Evolutionary conservation across 2,329 filamentous ascomycete species (phyloP).

Genomic region (Fusarium fracticaudum): DNA sequence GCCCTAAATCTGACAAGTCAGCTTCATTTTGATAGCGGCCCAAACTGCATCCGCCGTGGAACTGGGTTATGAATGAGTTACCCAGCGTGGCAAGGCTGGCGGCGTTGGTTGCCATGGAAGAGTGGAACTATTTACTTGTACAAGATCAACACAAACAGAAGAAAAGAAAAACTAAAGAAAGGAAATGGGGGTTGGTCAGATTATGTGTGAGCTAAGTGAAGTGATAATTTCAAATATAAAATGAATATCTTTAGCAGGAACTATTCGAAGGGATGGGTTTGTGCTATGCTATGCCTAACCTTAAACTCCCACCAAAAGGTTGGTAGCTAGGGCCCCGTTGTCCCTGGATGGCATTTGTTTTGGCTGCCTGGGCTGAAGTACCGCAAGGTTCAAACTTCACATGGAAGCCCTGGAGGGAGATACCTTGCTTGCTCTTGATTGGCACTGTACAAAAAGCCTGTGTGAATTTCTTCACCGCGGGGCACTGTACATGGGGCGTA

Average conservation of each 20-base stretch:
- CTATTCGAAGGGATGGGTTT: slow-evolving; percentile 3
- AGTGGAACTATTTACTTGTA: slow-evolving; percentile 41
- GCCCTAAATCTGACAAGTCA: slow-evolving; percentile 27
- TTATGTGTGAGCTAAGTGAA: slow-evolving; percentile 22
- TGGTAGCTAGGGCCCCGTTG: slow-evolving; percentile 11
- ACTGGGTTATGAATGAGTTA: slow-evolving; percentile 37
- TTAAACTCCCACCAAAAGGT: not conserved
- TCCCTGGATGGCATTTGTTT: slow-evolving; percentile 10
- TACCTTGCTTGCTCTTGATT: not conserved
- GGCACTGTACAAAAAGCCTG: slow-evolving; percentile 20
- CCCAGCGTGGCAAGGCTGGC: slow-evolving; percentile 37
- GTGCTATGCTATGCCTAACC: not conserved
- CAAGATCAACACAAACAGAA: slow-evolving; percentile 40
- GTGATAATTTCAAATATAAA: slow-evolving; percentile 12
- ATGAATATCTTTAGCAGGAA: slow-evolving; percentile 1
- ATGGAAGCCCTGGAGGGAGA: not conserved
- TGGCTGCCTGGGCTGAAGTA: not conserved
- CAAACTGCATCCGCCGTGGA: slow-evolving; percentile 26
- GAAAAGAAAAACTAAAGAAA: slow-evolving; percentile 17
- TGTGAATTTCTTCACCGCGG: slow-evolving; percentile 28
- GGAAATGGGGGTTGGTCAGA: slow-evolving; percentile 6
- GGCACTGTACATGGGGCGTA: slow-evolving; percentile 22
- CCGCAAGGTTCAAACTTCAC: not conserved
- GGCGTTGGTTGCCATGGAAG: slow-evolving; percentile 42
- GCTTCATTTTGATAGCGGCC: slow-evolving; percentile 15